Evolutionary conservation across 306 rosid genomes (phyloP), one percentile per base, ranked within the genome.

Genomic region (Lathyrus tuberosus): DNA sequence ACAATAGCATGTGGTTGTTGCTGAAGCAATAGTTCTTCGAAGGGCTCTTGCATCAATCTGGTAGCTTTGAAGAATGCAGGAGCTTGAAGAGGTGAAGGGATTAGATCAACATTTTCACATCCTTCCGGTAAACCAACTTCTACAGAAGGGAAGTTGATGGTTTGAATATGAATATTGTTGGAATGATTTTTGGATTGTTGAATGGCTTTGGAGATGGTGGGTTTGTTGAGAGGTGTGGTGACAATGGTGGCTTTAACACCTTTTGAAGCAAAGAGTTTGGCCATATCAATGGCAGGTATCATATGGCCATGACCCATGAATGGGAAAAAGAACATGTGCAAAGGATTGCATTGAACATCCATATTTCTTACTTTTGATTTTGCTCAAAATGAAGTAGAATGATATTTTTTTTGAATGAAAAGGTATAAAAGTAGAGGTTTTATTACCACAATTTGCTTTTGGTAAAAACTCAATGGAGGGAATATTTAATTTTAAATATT

Each of bases 281-380:
- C 95, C 72, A 82, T 76, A 33, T 76, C 78, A 43, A 53, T 0
- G 0, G 16, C 20, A 1, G 76, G 84, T 2, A 72, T 72, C 1
- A 71, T 51, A 28, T 76, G 75, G 61, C 89, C 87, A 3, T 73
- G 81, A 28, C 65, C 82, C 13, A 81, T 11, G 63, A 81, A 77
- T 4, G 88, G 94, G 26, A 87, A 74, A 72, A 87, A 79, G 65
- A 85, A 69, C 1, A 75, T 22, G 57, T 74, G 85, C 7, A 82
- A 42, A 0, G 40, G 40, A 35, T 35, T 35, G 40, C 10, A 35
- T 35, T 35, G 40, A 35, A 0, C 0, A 1, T 7, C 66, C 82
- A 77, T 81, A 3, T 71, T 77, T 63, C 16, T 35, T 35, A 3
- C 3, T 24, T 24, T 1, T 35, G 10, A 7, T 7, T 35, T 35